A percentile compares a stretch with the other conserved stretches of the same genome.
phyloP scores from a whole-genome alignment of 768 basidiomycete species.

The Rhizopogon rudus region DNA sequence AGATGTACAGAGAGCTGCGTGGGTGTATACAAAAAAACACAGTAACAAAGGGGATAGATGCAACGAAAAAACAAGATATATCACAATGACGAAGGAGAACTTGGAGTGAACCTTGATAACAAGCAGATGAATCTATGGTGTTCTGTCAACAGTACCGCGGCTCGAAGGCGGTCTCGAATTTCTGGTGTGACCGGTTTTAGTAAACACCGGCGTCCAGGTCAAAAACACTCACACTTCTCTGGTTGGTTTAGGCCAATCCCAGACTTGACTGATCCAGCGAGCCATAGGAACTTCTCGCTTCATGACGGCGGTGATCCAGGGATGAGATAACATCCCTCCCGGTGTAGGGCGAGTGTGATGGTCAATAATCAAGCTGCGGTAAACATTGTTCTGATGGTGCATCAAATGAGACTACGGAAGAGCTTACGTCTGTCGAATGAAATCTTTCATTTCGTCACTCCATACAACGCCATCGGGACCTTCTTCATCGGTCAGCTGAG shows the following conservation, averaged over 20 bases:
- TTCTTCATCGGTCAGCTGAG: slow-evolving; percentile 74
- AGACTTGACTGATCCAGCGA: slow-evolving; percentile 81
- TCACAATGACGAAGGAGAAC: neutral
- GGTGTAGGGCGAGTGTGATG: slow-evolving; percentile 71
- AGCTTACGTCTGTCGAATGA: slow-evolving; percentile 73
- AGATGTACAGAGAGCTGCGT: neutral
- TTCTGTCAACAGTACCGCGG: neutral
- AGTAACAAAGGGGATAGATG: neutral
- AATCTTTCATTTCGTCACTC: slow-evolving; percentile 87
- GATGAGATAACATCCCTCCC: slow-evolving; percentile 75
- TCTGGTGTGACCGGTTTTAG: neutral
- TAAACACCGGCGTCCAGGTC: neutral
- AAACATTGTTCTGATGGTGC: slow-evolving; percentile 1
- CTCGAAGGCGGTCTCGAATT: slow-evolving; percentile 2
- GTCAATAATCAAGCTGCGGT: slow-evolving; percentile 63
- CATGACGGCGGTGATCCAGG: slow-evolving; percentile 76
- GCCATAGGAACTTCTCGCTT: slow-evolving; percentile 85
- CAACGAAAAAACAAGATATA: slow-evolving; percentile 2
- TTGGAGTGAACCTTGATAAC: neutral
- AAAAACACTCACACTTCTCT: slow-evolving; percentile 15
- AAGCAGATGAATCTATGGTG: neutral
- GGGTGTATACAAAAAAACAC: neutral
- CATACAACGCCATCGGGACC: slow-evolving; percentile 49
- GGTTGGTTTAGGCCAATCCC: slow-evolving; percentile 61
- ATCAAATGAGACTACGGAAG: slow-evolving; percentile 1